phyloP scores from a whole-genome alignment of 176 grass and related monocot genomes.

The Avena sativa region DNA sequence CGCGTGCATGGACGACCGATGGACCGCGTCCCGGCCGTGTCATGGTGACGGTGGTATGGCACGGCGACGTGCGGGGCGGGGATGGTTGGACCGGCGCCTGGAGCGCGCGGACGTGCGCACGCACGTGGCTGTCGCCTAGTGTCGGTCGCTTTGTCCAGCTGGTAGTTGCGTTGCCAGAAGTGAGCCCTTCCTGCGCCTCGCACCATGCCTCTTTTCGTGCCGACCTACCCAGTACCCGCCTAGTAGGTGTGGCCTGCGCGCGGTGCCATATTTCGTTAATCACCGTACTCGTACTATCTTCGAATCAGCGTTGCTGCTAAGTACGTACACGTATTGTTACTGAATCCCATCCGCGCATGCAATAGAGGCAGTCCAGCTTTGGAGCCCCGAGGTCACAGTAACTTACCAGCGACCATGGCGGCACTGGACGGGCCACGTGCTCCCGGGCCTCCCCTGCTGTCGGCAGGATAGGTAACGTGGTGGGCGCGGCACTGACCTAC shows the following conservation, averaged over 20 bases:
- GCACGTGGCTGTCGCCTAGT: conserved; percentile 18
- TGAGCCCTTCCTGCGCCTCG: background rate
- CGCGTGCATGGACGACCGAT: background rate
- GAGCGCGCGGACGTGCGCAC: background rate
- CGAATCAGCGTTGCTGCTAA: too few relatives aligned
- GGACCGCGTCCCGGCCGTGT: background rate
- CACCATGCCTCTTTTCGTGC: conserved; percentile 21
- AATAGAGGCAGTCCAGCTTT: background rate
- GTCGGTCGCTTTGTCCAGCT: background rate
- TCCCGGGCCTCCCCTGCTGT: conserved; percentile 42
- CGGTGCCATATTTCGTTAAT: background rate
- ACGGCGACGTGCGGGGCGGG: conserved; percentile 33
- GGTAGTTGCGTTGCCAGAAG: background rate
- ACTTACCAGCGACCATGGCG: conserved; percentile 40
- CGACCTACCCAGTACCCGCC: too few relatives aligned
- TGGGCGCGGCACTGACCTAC: conserved; percentile 46
- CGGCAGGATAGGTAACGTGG: conserved; percentile 55
- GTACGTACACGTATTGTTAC: too few relatives aligned
- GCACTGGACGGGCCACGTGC: conserved; percentile 46
- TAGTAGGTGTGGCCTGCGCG: background rate
- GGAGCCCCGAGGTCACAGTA: conserved; percentile 41
- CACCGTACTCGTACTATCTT: too few relatives aligned
- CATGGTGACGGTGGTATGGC: background rate
- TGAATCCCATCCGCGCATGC: too few relatives aligned
- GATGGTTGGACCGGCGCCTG: conserved; percentile 43